Evolutionary conservation across 345 rosid genomes (phyloP).

Genomic region (Bretschneidera sinensis): DNA sequence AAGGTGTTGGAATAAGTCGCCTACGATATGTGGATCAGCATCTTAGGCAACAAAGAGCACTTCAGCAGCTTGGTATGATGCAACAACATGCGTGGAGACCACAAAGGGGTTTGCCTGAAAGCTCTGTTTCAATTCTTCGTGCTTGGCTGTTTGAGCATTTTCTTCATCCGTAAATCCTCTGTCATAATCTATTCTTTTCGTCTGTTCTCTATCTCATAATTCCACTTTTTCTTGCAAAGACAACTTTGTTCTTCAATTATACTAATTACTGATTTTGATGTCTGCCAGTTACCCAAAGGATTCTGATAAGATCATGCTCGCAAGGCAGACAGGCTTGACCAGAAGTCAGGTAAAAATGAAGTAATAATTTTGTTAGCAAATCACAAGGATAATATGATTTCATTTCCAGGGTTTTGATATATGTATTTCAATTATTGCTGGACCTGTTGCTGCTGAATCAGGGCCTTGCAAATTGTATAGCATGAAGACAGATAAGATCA

Average conservation of each 20-base stretch:
- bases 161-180: slow-evolving; percentile 78
- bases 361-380: no score
- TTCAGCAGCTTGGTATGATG: slow-evolving; percentile 91
- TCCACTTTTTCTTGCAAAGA: not conserved
- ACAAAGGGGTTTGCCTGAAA: slow-evolving; percentile 93
- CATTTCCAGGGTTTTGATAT: no score
- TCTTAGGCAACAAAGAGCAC: slow-evolving; percentile 86
- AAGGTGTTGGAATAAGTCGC: slow-evolving; percentile 73
- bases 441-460: no score
- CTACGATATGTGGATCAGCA: slow-evolving; percentile 90
- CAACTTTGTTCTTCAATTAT: not conserved
- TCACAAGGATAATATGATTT: no score
- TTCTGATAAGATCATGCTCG: slow-evolving; percentile 95
- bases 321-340: slow-evolving; percentile 95
- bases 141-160: slow-evolving; percentile 99
- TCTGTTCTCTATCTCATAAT: not conserved
- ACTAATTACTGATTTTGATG: slow-evolving; percentile 1
- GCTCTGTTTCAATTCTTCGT: slow-evolving; percentile 85
- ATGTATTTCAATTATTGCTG: no score
- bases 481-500: no score
- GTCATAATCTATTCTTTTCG: not conserved
- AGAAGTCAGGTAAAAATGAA: slow-evolving; percentile 75
- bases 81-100: slow-evolving; percentile 93
- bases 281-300: slow-evolving; percentile 85
- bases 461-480: no score